Evolutionary conservation across 805 yeast species (phyloP).

Genomic region (Lachancea sp.): DNA sequence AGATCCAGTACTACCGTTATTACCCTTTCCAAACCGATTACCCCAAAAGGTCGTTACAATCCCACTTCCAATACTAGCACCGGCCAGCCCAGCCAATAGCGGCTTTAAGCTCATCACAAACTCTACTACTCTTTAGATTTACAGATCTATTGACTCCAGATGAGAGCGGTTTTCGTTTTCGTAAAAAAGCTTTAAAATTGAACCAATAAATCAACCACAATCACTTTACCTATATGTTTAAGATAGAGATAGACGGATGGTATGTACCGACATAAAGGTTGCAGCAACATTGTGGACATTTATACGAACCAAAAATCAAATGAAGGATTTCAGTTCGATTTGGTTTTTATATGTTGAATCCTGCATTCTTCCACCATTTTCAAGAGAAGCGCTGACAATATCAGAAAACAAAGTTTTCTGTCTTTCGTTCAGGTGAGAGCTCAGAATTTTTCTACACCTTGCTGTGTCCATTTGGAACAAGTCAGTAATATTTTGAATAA

Average conservation of each 20-base stretch:
- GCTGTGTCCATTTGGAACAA: background rate
- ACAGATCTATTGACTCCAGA: too few relatives aligned
- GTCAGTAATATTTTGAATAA: background rate
- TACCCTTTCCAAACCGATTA: slow-evolving; percentile 4
- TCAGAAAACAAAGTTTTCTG: background rate
- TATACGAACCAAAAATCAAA: too few relatives aligned
- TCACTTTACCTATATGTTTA: too few relatives aligned
- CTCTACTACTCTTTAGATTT: too few relatives aligned
- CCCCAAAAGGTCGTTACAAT: slow-evolving; percentile 34
- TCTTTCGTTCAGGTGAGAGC: background rate
- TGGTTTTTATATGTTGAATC: background rate
- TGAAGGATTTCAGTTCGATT: background rate
- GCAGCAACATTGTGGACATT: too few relatives aligned
- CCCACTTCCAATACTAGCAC: slow-evolving; percentile 30
- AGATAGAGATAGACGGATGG: background rate
- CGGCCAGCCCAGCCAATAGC: slow-evolving; percentile 23
- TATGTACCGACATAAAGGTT: too few relatives aligned
- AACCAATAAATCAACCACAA: too few relatives aligned
- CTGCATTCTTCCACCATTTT: background rate
- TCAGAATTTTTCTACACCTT: background rate
- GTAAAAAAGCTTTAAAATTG: too few relatives aligned
- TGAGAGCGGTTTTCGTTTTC: too few relatives aligned
- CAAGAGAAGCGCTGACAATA: background rate
- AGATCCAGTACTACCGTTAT: background rate
- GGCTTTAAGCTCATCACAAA: slow-evolving; percentile 22